phyloP scores from a whole-genome alignment of 768 basidiomycete species.

The Infundibulicybe gibba region DNA sequence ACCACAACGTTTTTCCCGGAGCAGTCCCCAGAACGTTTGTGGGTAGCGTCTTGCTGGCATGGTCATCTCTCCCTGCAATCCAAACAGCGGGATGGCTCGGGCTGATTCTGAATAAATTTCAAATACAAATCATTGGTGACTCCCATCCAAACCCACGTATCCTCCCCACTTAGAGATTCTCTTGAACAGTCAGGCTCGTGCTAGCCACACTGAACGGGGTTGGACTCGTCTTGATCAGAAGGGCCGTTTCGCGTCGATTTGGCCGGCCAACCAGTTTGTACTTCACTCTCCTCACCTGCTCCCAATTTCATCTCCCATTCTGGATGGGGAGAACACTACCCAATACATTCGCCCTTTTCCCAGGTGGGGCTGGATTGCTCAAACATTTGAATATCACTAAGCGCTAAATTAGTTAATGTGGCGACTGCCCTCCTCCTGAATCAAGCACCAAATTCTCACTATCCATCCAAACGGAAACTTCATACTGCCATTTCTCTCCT shows the following conservation, averaged over 20 bases:
- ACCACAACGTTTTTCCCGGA: constrained; percentile 86
- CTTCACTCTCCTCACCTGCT: constrained; percentile 67
- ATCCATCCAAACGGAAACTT: constrained; percentile 29
- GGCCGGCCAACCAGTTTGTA: constrained; percentile 52
- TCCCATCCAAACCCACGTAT: constrained; percentile 3
- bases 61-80: constrained; percentile 47
- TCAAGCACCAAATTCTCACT: constrained; percentile 33
- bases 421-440: constrained; percentile 47
- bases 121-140: constrained; percentile 72
- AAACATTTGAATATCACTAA: background rate
- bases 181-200: constrained; percentile 65
- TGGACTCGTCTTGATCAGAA: constrained; percentile 59
- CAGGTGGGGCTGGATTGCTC: constrained; percentile 48
- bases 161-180: background rate
- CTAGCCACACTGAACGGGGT: constrained; percentile 65
- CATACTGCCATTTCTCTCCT: constrained; percentile 53
- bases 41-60: constrained; percentile 70
- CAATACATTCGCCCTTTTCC: constrained; percentile 87
- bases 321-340: constrained; percentile 94
- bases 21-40: constrained; percentile 87
- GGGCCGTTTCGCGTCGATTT: constrained; percentile 60
- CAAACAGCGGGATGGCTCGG: constrained; percentile 36
- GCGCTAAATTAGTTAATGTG: constrained; percentile 47
- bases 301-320: constrained; percentile 90
- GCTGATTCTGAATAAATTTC: constrained; percentile 50